Percentiles rank a stretch among this genome's conserved stretches.
Evolutionary conservation across 148 eudicot species (phyloP).

Genomic region (Arbutus unedo): DNA sequence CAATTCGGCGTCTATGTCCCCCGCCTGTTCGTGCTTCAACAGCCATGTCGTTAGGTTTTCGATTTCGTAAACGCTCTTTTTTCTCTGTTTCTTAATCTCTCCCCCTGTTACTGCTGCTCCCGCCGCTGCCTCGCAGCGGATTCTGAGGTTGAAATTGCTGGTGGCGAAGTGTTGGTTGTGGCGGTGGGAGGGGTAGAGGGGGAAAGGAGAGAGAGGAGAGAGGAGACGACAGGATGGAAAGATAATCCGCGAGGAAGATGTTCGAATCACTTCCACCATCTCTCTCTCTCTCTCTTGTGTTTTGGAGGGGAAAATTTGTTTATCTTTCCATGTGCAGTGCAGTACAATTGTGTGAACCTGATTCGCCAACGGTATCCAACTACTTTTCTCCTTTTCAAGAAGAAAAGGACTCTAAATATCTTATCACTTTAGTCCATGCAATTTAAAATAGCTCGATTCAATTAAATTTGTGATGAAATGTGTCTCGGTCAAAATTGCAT

Average conservation of each 20-base stretch:
- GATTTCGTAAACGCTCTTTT: not conserved
- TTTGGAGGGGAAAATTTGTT: not conserved
- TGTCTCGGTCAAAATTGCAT: too few relatives aligned
- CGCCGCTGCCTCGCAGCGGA: not conserved
- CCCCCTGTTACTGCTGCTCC: slow-evolving; percentile 14
- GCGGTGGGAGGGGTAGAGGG: slow-evolving; percentile 4
- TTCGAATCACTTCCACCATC: slow-evolving; percentile 33
- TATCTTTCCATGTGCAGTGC: slow-evolving; percentile 2
- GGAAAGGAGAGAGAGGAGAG: slow-evolving; percentile 36
- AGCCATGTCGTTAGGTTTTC: slow-evolving; percentile 42
- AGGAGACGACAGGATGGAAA: slow-evolving; percentile 36
- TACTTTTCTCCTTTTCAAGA: too few relatives aligned
- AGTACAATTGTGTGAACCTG: slow-evolving; percentile 14
- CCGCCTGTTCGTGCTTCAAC: slow-evolving; percentile 74
- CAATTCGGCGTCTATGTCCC: slow-evolving; percentile 81
- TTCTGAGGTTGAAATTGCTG: not conserved
- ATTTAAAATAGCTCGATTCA: too few relatives aligned
- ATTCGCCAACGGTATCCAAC: not conserved
- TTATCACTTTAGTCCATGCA: too few relatives aligned
- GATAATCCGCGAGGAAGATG: slow-evolving; percentile 32
- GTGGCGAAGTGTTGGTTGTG: not conserved
- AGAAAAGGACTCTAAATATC: too few relatives aligned
- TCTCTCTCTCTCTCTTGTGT: not conserved
- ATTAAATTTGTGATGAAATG: too few relatives aligned
- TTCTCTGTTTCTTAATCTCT: not conserved